phyloP scores from a whole-genome alignment of 768 basidiomycete species.

The Boletellus ananas region DNA sequence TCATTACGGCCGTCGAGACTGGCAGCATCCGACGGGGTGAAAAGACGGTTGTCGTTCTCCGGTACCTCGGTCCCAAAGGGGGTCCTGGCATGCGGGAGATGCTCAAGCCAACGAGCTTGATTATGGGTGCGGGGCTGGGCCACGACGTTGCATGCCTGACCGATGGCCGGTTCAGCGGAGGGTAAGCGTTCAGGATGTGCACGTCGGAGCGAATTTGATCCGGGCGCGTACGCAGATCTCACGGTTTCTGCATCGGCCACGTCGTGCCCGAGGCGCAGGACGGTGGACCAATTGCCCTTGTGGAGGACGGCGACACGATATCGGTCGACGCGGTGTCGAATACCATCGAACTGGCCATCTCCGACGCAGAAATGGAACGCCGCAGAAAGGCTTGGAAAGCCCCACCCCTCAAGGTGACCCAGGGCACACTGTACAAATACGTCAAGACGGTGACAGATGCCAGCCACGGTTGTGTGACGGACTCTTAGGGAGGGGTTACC shows the following conservation, averaged over 20 bases:
- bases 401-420: constrained; percentile 77
- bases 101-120: constrained; percentile 95
- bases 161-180: constrained; percentile 97
- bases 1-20: constrained; percentile 82
- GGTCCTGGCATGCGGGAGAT: constrained; percentile 99
- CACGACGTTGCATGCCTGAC: constrained; percentile 95
- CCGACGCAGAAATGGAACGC: constrained; percentile 72
- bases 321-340: constrained; percentile 87
- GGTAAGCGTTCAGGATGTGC: constrained; percentile 50
- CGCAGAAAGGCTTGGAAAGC: constrained; percentile 75
- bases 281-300: constrained; percentile 89
- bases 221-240: constrained; percentile 54
- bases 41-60: constrained; percentile 92
- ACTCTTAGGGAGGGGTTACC: constrained; percentile 47
- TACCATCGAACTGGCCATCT: constrained; percentile 71
- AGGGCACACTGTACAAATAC: constrained; percentile 89
- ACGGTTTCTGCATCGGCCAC: constrained; percentile 96
- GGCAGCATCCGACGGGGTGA: constrained; percentile 90
- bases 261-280: constrained; percentile 95
- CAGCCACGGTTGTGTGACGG: constrained; percentile 89
- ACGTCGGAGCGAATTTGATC: constrained; percentile 14
- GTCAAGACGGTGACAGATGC: constrained; percentile 85
- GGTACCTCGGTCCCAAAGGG: constrained; percentile 96
- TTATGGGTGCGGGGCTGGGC: constrained; percentile 98
- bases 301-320: constrained; percentile 83